phyloP scores from a whole-genome alignment of 2,329 filamentous ascomycete species.

The Neopestalotiopsis rosae region DNA sequence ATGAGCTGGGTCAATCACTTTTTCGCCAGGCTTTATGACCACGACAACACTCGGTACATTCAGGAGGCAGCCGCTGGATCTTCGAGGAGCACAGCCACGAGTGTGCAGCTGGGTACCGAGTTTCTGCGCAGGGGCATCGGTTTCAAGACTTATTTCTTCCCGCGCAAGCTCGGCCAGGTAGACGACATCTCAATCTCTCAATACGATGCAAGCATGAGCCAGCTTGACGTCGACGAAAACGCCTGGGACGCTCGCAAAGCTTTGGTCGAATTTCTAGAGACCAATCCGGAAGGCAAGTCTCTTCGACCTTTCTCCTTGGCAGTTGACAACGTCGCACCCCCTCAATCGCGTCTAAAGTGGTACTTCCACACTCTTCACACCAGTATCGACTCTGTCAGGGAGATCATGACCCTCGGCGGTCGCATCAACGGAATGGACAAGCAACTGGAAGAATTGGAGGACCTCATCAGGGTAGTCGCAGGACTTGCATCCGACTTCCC shows the following conservation, averaged over 20 bases:
- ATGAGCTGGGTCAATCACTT: neutral
- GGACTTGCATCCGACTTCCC: no score
- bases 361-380: slow-evolving; percentile 20
- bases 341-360: slow-evolving; percentile 20
- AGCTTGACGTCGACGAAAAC: neutral
- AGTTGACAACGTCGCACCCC: slow-evolving; percentile 17
- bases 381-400: slow-evolving; percentile 21
- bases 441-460: no score
- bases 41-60: neutral
- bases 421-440: no score
- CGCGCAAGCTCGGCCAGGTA: neutral
- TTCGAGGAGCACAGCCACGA: neutral
- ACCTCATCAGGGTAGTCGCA: no score
- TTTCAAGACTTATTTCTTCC: neutral
- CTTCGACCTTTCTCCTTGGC: slow-evolving; percentile 20
- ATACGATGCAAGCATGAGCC: neutral
- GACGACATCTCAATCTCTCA: neutral
- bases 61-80: neutral
- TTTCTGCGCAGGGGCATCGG: neutral
- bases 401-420: slow-evolving; percentile 23
- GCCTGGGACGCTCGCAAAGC: neutral
- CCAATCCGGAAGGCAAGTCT: slow-evolving; percentile 14
- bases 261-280: slow-evolving; percentile 12
- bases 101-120: neutral
- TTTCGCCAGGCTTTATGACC: neutral